Percentiles rank a stretch among this genome's conserved stretches.
Evolutionary conservation across 495 filamentous ascomycete species (phyloP).

Genomic region (Penicillium coffeae): DNA sequence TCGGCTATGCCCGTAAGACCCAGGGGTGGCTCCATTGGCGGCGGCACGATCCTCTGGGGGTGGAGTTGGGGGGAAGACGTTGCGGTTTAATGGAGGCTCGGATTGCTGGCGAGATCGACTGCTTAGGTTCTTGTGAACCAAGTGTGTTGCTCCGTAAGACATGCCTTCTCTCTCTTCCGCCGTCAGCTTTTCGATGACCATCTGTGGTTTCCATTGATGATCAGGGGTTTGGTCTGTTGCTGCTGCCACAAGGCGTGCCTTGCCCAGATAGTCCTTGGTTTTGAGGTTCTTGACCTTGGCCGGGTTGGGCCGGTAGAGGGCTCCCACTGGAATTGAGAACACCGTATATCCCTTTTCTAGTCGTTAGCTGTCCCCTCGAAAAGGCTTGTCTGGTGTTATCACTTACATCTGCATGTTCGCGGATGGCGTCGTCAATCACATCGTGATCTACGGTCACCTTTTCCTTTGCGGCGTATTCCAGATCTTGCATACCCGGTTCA

Average conservation of each 20-base stretch:
- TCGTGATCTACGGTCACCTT: slow-evolving; percentile 93
- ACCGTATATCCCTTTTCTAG: slow-evolving; percentile 84
- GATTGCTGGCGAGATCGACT: slow-evolving; percentile 77
- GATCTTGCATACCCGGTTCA: slow-evolving; percentile 83
- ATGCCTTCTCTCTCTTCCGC: slow-evolving; percentile 80
- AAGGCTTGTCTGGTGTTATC: neutral
- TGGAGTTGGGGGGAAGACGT: slow-evolving; percentile 92
- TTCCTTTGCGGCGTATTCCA: slow-evolving; percentile 90
- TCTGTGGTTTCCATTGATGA: slow-evolving; percentile 21
- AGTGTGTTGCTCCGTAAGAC: slow-evolving; percentile 84
- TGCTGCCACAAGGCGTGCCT: slow-evolving; percentile 89
- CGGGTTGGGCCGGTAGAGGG: slow-evolving; percentile 92
- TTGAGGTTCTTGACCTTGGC: slow-evolving; percentile 98
- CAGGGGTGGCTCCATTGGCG: slow-evolving; percentile 13
- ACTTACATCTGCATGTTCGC: slow-evolving; percentile 83
- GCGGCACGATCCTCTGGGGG: slow-evolving; percentile 76
- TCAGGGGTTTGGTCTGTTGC: slow-evolving; percentile 48
- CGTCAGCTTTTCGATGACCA: slow-evolving; percentile 25
- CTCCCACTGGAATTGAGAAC: slow-evolving; percentile 95
- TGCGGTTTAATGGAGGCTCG: slow-evolving; percentile 79
- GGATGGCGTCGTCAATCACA: slow-evolving; percentile 96
- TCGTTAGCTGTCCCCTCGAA: slow-evolving; percentile 6
- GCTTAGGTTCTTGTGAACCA: slow-evolving; percentile 77
- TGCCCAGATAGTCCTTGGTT: slow-evolving; percentile 94
- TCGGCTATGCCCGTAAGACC: slow-evolving; percentile 15